These are phyloP conservation scores for Suhomyces coccinellae DNA, from an alignment of 1,139 yeast species.

Conservation along the genomic window DNA sequence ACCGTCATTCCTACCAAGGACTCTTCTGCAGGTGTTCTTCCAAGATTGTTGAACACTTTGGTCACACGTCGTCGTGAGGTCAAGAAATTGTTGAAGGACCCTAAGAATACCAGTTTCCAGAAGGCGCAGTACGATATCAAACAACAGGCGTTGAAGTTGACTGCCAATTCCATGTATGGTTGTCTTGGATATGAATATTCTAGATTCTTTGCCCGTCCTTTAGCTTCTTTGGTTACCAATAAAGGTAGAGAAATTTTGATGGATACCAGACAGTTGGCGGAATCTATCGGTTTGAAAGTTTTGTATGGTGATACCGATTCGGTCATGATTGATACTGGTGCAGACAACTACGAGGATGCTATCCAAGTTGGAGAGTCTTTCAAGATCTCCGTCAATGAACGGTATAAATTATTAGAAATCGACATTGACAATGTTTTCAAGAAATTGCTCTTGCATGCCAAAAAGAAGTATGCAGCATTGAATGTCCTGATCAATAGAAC, in stretches of 20 bases:
- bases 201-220: slow-evolving; percentile 91
- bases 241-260: slow-evolving; percentile 94
- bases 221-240: slow-evolving; percentile 93
- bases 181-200: slow-evolving; percentile 93
- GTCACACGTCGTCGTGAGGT: slow-evolving; percentile 94
- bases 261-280: slow-evolving; percentile 93
- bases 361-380: slow-evolving; percentile 81
- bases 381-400: slow-evolving; percentile 81
- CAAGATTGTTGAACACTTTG: slow-evolving; percentile 76
- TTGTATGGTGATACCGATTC: slow-evolving; percentile 99
- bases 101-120: slow-evolving; percentile 61
- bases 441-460: slow-evolving; percentile 84
- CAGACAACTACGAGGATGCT: slow-evolving; percentile 68
- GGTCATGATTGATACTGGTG: slow-evolving; percentile 96
- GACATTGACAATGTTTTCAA: slow-evolving; percentile 94
- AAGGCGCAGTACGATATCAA: slow-evolving; percentile 87
- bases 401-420: slow-evolving; percentile 84
- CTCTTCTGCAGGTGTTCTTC: slow-evolving; percentile 76
- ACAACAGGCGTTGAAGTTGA: slow-evolving; percentile 92
- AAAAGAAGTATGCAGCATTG: slow-evolving; percentile 97
- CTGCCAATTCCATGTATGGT: slow-evolving; percentile 99
- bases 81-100: slow-evolving; percentile 78
- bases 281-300: slow-evolving; percentile 75
- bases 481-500: slow-evolving; percentile 50
- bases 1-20: slow-evolving; percentile 71